Percentiles rank a stretch among this genome's conserved stretches.
Evolutionary conservation across 139 green algal genomes (phyloP).

Genomic region (Auxenochlorella pyrenoidosa): DNA sequence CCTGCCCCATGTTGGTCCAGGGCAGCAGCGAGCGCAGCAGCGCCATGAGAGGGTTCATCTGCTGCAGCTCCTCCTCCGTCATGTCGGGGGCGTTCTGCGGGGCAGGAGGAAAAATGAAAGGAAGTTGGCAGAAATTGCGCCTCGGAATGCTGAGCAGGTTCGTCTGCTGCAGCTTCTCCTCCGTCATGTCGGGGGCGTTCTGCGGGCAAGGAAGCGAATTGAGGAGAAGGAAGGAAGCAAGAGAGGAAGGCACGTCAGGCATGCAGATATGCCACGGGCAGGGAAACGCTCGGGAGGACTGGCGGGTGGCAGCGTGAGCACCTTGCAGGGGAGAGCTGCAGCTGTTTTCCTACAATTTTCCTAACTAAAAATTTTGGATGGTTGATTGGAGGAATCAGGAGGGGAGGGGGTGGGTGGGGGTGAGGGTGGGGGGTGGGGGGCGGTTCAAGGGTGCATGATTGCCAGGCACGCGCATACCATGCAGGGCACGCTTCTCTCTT

Average conservation of each 20-base stretch:
- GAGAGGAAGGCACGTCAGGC: too few relatives aligned
- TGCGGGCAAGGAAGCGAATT: neutral
- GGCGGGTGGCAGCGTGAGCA: too few relatives aligned
- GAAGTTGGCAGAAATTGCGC: neutral
- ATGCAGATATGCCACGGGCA: too few relatives aligned
- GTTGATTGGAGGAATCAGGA: too few relatives aligned
- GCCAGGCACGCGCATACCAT: too few relatives aligned
- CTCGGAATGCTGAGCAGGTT: conserved; percentile 77
- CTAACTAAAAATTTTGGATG: too few relatives aligned
- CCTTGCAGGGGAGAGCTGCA: too few relatives aligned
- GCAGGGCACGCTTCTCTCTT: too few relatives aligned
- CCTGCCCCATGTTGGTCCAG: conserved; percentile 77
- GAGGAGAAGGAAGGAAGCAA: too few relatives aligned
- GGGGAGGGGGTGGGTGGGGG: neutral
- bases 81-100: conserved; percentile 17
- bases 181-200: conserved; percentile 14
- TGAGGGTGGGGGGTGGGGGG: neutral
- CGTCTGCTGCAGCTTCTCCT: conserved; percentile 60
- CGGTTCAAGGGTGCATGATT: too few relatives aligned
- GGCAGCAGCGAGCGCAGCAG: conserved; percentile 83
- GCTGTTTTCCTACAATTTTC: too few relatives aligned
- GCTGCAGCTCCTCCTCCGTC: conserved; percentile 60
- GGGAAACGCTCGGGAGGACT: too few relatives aligned
- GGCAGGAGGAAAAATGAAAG: neutral
- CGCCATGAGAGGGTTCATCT: conserved; percentile 68